Base-by-base conservation (phyloP, 805 yeast genomes). In the Deakozyma indianensis region DNA sequence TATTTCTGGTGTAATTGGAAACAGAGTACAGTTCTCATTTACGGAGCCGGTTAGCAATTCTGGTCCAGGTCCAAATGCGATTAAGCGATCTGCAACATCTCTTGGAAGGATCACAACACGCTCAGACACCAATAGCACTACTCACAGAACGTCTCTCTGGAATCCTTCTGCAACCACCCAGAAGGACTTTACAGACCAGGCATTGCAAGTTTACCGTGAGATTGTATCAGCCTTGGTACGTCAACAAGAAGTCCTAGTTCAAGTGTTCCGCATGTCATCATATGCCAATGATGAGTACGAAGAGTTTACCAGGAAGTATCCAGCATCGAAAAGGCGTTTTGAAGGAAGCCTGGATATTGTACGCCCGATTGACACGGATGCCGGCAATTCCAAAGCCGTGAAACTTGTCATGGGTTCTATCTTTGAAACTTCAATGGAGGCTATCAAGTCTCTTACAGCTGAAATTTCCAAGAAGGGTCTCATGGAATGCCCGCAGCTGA, bases 231-330 rank as follows among this genome's bases (percentile, higher is more conserved):
- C 40, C 11, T 14, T 56, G 2, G 44, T 62, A 3, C 56, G 62
- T n/a, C 76, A 75, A 48, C 80, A 75, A 53, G 71, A 70, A 49
- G 68, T 75, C 35, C 50, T 72, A 3, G 66, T 64, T 22, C 59
- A 56, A 7, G 63, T 77, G 53, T 70, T 74, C 61, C 69, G 66
- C 53, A 44, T 71, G 3, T 69, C 77, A 1, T 63, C 72, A 0
- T 50, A 56, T 7, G 59, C 56, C 2, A 53, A 53, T 16, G 48
- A 56, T 5, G 64, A 62, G n/a, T 73, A 78, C 46, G 64, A 64
- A 22, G 67, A 67, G 11, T 68, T 61, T 48, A 60, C 78, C 41
- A 66, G 66, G 18, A 38, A 42, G 22, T 22, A 43, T 22, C 58
- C 58, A 4, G 49, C 50, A 11, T 16, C 40, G 4, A 42, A 29